These are phyloP conservation scores for Dalbergia cultrata DNA, from an alignment of 306 rosid species.

Conservation along the genomic window DNA sequence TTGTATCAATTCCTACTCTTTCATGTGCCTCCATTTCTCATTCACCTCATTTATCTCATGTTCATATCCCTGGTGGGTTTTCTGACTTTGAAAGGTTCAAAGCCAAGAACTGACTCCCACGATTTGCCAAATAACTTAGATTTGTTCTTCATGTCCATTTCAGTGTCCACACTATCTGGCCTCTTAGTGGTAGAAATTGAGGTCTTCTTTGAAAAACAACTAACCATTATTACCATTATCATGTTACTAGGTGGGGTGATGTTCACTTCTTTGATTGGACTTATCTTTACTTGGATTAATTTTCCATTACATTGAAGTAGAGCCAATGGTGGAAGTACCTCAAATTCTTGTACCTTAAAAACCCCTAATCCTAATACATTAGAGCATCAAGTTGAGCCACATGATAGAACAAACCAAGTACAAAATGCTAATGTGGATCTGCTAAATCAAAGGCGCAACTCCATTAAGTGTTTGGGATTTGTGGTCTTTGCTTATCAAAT, in stretches of 20 bases:
- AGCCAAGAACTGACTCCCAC: conserved; percentile 17
- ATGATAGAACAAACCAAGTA: neutral
- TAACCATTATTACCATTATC: neutral
- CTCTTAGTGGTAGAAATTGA: conserved; percentile 62
- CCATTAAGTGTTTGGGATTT: conserved; percentile 5
- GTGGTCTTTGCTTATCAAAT: conserved; percentile 33
- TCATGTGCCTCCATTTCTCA: conserved; percentile 10
- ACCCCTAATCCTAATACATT: too few species aligned
- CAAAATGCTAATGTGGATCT: too few species aligned
- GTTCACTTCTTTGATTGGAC: conserved; percentile 54
- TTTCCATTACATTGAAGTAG: neutral
- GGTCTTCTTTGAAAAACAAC: neutral
- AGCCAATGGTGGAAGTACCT: neutral
- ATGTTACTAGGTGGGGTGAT: conserved; percentile 57
- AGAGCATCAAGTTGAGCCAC: conserved; percentile 2
- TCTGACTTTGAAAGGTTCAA: conserved; percentile 47
- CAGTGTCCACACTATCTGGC: conserved; percentile 63
- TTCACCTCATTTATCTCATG: conserved; percentile 40
- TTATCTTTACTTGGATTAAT: conserved; percentile 16
- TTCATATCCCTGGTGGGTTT: conserved; percentile 49
- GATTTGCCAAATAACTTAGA: conserved; percentile 32
- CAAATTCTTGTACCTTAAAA: neutral
- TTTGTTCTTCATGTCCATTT: conserved; percentile 62
- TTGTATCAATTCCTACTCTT: neutral
- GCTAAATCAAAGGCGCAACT: neutral